Conservation (phyloP, 495 filamentous ascomycete species). For the Aspergillus conjunctus region DNA sequence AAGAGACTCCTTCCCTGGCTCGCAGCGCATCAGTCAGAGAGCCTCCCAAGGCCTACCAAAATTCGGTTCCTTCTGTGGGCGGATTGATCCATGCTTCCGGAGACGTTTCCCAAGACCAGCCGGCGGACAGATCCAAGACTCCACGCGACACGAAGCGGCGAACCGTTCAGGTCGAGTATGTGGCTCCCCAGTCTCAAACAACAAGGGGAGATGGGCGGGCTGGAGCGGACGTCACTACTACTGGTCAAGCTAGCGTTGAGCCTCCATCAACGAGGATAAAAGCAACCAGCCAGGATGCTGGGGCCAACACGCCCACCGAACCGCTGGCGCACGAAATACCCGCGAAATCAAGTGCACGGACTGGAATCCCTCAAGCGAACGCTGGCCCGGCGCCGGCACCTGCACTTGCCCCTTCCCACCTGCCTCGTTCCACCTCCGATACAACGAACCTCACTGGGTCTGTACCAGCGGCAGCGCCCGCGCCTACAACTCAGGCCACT, state of each 20-base stretch:
- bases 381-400: constrained; percentile 16
- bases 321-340: constrained; percentile 12
- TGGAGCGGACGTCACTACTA: constrained; percentile 17
- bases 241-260: constrained; percentile 21
- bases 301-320: constrained; percentile 3
- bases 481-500: constrained; percentile 45
- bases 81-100: constrained; percentile 75
- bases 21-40: constrained; percentile 93
- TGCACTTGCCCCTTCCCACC: constrained; percentile 36
- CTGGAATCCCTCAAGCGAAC: constrained; percentile 16
- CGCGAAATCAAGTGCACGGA: constrained; percentile 13
- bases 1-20: constrained; percentile 66
- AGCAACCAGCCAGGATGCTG: constrained; percentile 21
- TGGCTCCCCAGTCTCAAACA: constrained; percentile 85
- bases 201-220: constrained; percentile 57
- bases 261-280: constrained; percentile 25
- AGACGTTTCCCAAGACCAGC: constrained; percentile 69
- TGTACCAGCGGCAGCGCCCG: constrained; percentile 44
- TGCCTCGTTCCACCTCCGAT: constrained; percentile 60
- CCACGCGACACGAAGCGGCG: constrained; percentile 82
- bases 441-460: constrained; percentile 49
- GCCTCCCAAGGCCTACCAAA: constrained; percentile 68
- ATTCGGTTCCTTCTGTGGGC: constrained; percentile 58
- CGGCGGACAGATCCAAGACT: constrained; percentile 62
- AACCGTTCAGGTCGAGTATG: constrained; percentile 98